These are phyloP conservation scores for Coffea canephora DNA, from an alignment of 257 asterid genomes.

Conservation along the genomic window DNA sequence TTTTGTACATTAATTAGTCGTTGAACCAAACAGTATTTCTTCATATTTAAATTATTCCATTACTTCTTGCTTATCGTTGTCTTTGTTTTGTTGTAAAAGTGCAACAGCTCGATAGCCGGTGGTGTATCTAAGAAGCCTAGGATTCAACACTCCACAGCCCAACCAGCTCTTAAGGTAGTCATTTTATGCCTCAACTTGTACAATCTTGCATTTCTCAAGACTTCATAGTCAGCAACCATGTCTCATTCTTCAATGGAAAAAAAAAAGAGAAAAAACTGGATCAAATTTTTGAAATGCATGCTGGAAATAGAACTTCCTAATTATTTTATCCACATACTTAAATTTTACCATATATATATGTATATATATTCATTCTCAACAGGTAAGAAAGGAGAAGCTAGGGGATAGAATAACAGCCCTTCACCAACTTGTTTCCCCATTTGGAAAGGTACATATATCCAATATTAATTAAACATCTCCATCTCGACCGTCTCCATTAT, in stretches of 20 bases:
- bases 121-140: constrained; percentile 87
- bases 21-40: background rate
- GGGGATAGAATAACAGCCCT: constrained; percentile 94
- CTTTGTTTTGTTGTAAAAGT: constrained; percentile 34
- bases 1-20: background rate
- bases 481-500: background rate
- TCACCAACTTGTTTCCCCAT: constrained; percentile 97
- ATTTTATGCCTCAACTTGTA: constrained; percentile 16
- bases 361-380: constrained; percentile 11
- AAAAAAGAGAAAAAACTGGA: background rate
- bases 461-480: background rate
- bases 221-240: background rate
- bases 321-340: background rate
- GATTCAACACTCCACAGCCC: constrained; percentile 76
- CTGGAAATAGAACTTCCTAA: background rate
- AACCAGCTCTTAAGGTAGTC: constrained; percentile 79
- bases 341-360: background rate
- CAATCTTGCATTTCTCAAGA: background rate
- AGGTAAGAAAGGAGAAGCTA: constrained; percentile 93
- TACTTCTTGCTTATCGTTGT: constrained; percentile 3
- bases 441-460: constrained; percentile 74
- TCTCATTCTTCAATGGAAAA: background rate
- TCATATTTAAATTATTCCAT: background rate
- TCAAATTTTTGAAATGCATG: background rate
- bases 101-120: constrained; percentile 60